Conservation (phyloP, 2,329 filamentous ascomycete species). For the Beauveria varroae region DNA sequence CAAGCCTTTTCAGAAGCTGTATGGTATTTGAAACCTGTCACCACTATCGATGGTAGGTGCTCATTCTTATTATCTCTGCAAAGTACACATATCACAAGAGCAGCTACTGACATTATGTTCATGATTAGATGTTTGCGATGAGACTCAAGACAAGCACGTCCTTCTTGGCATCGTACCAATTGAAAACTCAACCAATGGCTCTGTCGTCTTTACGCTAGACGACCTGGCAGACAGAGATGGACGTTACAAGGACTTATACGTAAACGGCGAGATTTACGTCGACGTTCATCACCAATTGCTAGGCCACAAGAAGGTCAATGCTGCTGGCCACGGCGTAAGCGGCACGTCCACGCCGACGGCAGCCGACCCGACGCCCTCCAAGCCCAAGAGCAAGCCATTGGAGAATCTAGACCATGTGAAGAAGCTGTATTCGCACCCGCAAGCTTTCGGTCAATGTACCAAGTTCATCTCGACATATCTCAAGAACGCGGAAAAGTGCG, state of each 20-base stretch:
- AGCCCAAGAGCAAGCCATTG: slow-evolving; percentile 40
- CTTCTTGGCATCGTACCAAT: slow-evolving; percentile 81
- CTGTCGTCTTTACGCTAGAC: slow-evolving; percentile 84
- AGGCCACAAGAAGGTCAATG: slow-evolving; percentile 34
- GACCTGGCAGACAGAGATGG: slow-evolving; percentile 69
- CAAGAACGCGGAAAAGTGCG: slow-evolving; percentile 67
- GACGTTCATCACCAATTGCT: slow-evolving; percentile 84
- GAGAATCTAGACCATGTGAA: slow-evolving; percentile 53
- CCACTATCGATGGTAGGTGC: slow-evolving; percentile 42
- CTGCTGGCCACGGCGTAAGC: slow-evolving; percentile 20
- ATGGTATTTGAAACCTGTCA: slow-evolving; percentile 42
- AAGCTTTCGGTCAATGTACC: slow-evolving; percentile 89
- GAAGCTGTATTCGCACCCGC: slow-evolving; percentile 85
- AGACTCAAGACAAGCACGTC: slow-evolving; percentile 59
- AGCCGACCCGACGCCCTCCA: slow-evolving; percentile 34
- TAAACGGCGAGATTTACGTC: slow-evolving; percentile 80
- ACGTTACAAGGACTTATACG: slow-evolving; percentile 59
- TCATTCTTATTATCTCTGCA: slow-evolving; percentile 11
- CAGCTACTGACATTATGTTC: background rate
- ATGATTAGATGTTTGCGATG: slow-evolving; percentile 64
- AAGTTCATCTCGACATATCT: slow-evolving; percentile 64
- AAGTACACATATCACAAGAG: background rate
- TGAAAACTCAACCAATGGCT: slow-evolving; percentile 93
- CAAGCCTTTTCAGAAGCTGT: slow-evolving; percentile 40
- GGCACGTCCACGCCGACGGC: slow-evolving; percentile 44